phyloP scores from a whole-genome alignment of 495 filamentous ascomycete species.

The Neurospora tetrasperma region DNA sequence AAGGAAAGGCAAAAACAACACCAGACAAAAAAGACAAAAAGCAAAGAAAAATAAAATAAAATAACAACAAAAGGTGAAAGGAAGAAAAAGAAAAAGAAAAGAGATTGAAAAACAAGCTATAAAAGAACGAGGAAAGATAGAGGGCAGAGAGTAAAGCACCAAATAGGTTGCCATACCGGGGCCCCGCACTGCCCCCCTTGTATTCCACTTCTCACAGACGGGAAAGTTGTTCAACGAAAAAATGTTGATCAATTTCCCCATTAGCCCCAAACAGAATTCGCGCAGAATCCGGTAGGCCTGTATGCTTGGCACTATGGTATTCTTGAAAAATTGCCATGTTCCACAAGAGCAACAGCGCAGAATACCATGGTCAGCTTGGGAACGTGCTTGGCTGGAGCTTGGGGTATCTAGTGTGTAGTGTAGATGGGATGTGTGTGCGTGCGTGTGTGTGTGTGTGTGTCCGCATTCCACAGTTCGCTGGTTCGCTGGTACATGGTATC shows the following conservation, averaged over 20 bases:
- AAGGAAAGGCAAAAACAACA: no score
- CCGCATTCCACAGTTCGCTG: not conserved
- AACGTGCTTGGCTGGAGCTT: not conserved
- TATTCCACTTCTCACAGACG: not conserved
- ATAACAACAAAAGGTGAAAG: not conserved
- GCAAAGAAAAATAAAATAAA: no score
- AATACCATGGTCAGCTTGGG: conserved; percentile 7
- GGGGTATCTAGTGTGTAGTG: not conserved
- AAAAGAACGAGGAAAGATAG: not conserved
- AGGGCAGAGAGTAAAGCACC: no score
- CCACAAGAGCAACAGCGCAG: conserved; percentile 2
- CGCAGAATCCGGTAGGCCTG: not conserved
- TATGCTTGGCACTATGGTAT: conserved; percentile 9
- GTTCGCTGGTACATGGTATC: not conserved
- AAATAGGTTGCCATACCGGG: not conserved
- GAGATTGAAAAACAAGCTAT: no score
- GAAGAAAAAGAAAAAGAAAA: no score
- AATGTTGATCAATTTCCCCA: not conserved
- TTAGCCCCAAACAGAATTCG: not conserved
- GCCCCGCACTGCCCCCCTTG: not conserved
- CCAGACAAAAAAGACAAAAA: no score
- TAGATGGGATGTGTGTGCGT: not conserved
- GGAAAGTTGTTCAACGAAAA: not conserved
- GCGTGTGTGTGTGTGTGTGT: not conserved
- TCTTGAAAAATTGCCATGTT: conserved; percentile 18